A percentile compares a stretch with the other conserved stretches of the same genome.
Conservation (phyloP, 2,329 filamentous ascomycete species). For the Aotearoamyces nothofagi region DNA sequence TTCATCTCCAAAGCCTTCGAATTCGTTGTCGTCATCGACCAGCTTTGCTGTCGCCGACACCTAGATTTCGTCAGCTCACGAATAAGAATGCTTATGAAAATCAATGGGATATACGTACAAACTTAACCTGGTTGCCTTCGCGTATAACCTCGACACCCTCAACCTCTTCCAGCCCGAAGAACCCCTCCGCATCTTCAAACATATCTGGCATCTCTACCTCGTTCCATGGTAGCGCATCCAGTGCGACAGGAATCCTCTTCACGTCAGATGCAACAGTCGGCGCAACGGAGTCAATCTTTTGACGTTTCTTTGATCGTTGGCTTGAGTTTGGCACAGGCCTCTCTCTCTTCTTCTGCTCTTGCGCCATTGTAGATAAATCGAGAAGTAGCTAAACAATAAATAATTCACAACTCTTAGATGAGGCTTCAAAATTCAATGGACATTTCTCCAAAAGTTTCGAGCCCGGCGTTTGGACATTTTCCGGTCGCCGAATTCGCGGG, state of each 20-base stretch:
- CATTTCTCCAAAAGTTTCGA: conserved; percentile 1
- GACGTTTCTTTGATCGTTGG: conserved; percentile 17
- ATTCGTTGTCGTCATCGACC: conserved; percentile 35
- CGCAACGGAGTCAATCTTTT: conserved; percentile 14
- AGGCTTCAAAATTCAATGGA: too few species aligned
- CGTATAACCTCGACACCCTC: conserved; percentile 78
- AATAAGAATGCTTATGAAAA: neutral
- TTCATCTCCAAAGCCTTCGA: conserved; percentile 48
- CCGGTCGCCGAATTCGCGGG: neutral
- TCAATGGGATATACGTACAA: too few species aligned
- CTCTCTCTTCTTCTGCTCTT: conserved; percentile 15
- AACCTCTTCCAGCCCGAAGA: conserved; percentile 83
- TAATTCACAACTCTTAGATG: too few species aligned
- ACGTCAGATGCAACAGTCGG: conserved; percentile 6
- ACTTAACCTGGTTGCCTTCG: conserved; percentile 41
- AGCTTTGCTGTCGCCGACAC: conserved; percentile 12
- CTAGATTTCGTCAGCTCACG: too few species aligned
- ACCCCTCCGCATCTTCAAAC: conserved; percentile 81
- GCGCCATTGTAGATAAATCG: conserved; percentile 15
- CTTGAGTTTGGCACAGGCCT: conserved; percentile 10
- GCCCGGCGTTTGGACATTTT: neutral
- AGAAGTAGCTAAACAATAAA: too few species aligned
- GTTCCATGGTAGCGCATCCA: conserved; percentile 39
- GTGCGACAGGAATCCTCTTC: conserved; percentile 25
- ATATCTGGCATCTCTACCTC: conserved; percentile 55